Evolutionary conservation across 495 filamentous ascomycete genomes (phyloP).

Genomic region (Bombardia bombarda): DNA sequence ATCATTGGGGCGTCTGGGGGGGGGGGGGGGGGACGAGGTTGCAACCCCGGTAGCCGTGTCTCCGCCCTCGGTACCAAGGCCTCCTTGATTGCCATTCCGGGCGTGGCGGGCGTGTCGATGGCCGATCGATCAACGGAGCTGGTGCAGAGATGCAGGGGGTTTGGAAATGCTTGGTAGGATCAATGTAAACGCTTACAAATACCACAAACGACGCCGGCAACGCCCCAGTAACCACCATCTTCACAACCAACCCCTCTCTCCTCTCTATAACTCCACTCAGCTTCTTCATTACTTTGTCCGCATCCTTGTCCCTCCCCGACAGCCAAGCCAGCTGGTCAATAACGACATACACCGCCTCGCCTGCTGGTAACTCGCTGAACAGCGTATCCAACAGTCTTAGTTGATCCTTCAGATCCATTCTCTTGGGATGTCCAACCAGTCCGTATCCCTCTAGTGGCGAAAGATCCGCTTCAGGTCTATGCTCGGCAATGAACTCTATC

Average conservation of each 20-base stretch:
- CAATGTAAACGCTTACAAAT: too few species aligned
- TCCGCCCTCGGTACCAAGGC: too few species aligned
- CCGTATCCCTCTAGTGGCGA: neutral
- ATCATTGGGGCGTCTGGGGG: too few species aligned
- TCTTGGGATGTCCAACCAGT: neutral
- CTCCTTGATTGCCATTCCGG: too few species aligned
- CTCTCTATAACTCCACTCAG: neutral
- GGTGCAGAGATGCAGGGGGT: too few species aligned
- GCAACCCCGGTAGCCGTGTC: too few species aligned
- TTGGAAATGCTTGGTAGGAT: too few species aligned
- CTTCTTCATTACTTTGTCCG: neutral
- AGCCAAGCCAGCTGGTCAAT: slow-evolving; percentile 4
- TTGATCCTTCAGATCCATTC: neutral
- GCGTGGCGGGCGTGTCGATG: too few species aligned
- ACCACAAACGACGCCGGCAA: neutral
- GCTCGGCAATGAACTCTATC: slow-evolving; percentile 1
- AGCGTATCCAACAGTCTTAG: slow-evolving; percentile 2
- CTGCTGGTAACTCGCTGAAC: slow-evolving; percentile 1
- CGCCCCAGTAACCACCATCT: slow-evolving; percentile 6
- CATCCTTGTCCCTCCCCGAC: neutral
- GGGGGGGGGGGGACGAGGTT: too few species aligned
- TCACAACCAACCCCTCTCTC: neutral
- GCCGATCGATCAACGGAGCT: too few species aligned
- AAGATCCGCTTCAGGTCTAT: neutral
- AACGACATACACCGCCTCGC: slow-evolving; percentile 8